Evolutionary conservation across 2,329 filamentous ascomycete species (phyloP).

Genomic region (Epichloe gansuensis): DNA sequence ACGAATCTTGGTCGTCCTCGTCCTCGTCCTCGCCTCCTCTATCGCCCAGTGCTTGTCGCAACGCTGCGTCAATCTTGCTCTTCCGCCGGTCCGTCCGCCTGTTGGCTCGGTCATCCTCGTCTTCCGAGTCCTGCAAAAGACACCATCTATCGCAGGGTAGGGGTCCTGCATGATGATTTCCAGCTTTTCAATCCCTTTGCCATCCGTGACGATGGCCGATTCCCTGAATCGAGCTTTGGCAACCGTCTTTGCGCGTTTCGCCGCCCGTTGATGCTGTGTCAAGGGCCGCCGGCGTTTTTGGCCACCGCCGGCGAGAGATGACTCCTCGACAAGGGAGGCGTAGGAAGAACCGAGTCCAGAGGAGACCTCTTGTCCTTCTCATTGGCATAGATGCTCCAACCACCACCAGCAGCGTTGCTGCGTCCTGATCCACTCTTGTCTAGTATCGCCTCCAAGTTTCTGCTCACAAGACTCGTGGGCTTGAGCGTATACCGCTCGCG

Average conservation of each 20-base stretch:
- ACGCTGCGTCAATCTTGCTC: conserved; percentile 24
- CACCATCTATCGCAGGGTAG: conserved; percentile 27
- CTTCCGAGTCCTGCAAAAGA: conserved; percentile 13
- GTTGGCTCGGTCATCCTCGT: conserved; percentile 12
- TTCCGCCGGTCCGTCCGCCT: conserved; percentile 13
- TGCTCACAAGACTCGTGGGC: conserved; percentile 55
- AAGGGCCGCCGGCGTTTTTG: conserved; percentile 17
- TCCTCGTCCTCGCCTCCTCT: conserved; percentile 12
- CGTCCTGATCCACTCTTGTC: conserved; percentile 57
- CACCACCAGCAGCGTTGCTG: conserved; percentile 60
- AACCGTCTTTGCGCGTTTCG: conserved; percentile 48
- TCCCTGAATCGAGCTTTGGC: conserved; percentile 62
- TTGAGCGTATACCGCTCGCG: conserved; percentile 59
- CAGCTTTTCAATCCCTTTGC: conserved; percentile 48
- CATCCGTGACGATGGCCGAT: conserved; percentile 41
- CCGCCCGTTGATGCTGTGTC: conserved; percentile 19
- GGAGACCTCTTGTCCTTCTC: conserved; percentile 43
- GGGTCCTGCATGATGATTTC: conserved; percentile 48
- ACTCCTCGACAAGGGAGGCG: conserved; percentile 29
- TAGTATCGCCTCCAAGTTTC: conserved; percentile 58
- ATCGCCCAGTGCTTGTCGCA: conserved; percentile 18
- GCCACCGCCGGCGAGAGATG: conserved; percentile 16
- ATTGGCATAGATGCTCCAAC: conserved; percentile 68
- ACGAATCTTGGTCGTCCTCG: conserved; percentile 16
- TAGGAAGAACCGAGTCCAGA: conserved; percentile 38